Conservation (phyloP, 805 yeast species). For the Candida nemodendra region DNA sequence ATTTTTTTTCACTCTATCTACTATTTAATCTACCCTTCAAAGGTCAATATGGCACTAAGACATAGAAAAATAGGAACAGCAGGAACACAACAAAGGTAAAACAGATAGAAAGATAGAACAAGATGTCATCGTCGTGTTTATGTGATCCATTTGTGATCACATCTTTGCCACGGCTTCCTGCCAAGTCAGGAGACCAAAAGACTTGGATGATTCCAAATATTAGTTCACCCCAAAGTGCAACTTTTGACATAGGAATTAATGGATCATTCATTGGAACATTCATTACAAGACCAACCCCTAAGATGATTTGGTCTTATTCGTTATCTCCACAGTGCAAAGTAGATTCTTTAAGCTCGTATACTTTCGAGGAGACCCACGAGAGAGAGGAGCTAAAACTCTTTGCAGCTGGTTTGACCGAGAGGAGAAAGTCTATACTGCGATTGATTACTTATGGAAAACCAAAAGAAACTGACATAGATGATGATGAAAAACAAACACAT, state of each 20-base stretch:
- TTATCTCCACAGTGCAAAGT: slow-evolving; percentile 47
- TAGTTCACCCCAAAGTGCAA: slow-evolving; percentile 30
- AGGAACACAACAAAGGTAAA: no score
- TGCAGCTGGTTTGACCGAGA: slow-evolving; percentile 36
- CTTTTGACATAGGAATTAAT: slow-evolving; percentile 51
- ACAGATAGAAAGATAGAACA: no score
- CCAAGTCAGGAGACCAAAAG: slow-evolving; percentile 19
- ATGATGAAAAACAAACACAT: slow-evolving; percentile 29
- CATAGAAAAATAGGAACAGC: no score
- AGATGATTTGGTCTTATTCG: slow-evolving; percentile 53
- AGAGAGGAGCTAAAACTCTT: slow-evolving; percentile 24
- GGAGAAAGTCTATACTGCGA: slow-evolving; percentile 31
- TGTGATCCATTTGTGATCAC: slow-evolving; percentile 34
- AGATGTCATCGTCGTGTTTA: slow-evolving; percentile 22
- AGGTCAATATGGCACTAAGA: neutral
- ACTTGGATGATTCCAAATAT: slow-evolving; percentile 28
- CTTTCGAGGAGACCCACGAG: slow-evolving; percentile 18
- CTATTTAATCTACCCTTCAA: no score
- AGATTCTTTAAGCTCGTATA: slow-evolving; percentile 39
- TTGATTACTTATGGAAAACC: slow-evolving; percentile 27
- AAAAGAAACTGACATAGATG: slow-evolving; percentile 15
- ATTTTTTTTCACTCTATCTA: slow-evolving; percentile 2
- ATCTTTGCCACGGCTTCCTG: slow-evolving; percentile 32
- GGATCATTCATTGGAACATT: slow-evolving; percentile 53
- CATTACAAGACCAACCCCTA: slow-evolving; percentile 56